These are phyloP conservation scores for Tripterygium wilfordii DNA, from an alignment of 177 flowering plant species.

Conservation along the genomic window DNA sequence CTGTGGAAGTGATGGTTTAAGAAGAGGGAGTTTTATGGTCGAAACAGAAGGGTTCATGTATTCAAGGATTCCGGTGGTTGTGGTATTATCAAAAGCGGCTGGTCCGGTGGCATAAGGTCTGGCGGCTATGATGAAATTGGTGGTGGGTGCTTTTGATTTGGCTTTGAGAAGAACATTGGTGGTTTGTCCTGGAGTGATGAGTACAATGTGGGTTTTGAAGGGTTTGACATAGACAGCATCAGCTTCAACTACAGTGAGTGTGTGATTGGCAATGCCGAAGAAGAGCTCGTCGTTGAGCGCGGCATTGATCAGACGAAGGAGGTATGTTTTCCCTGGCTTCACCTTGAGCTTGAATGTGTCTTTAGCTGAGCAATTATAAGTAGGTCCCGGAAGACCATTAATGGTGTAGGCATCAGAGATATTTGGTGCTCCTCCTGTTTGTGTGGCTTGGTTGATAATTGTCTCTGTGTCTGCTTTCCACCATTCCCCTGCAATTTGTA, in stretches of 20 bases:
- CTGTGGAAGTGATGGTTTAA: slow-evolving; percentile 28
- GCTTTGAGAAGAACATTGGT: slow-evolving; percentile 33
- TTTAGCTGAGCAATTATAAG: slow-evolving; percentile 34
- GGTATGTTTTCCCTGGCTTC: slow-evolving; percentile 29
- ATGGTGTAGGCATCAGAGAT: slow-evolving; percentile 39
- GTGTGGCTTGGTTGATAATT: slow-evolving; percentile 29
- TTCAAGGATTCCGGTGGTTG: slow-evolving; percentile 23
- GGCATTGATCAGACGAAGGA: slow-evolving; percentile 36
- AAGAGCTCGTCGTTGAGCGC: slow-evolving; percentile 43
- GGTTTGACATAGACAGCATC: slow-evolving; percentile 41
- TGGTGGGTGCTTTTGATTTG: slow-evolving; percentile 16
- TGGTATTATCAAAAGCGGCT: slow-evolving; percentile 31
- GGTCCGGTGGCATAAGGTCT: slow-evolving; percentile 30
- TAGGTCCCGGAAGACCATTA: slow-evolving; percentile 39
- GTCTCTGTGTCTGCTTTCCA: slow-evolving; percentile 37
- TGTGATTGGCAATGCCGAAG: slow-evolving; percentile 42
- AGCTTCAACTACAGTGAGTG: slow-evolving; percentile 30
- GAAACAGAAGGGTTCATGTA: slow-evolving; percentile 9
- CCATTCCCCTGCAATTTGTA: slow-evolving; percentile 36
- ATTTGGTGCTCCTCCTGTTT: slow-evolving; percentile 38
- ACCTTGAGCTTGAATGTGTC: slow-evolving; percentile 37
- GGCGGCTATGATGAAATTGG: slow-evolving; percentile 28
- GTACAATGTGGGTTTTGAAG: slow-evolving; percentile 15
- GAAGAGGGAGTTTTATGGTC: slow-evolving; percentile 19
- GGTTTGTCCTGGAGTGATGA: slow-evolving; percentile 43